phyloP scores from a whole-genome alignment of 2,329 filamentous ascomycete genomes.

The Akanthomyces uredinophilus region DNA sequence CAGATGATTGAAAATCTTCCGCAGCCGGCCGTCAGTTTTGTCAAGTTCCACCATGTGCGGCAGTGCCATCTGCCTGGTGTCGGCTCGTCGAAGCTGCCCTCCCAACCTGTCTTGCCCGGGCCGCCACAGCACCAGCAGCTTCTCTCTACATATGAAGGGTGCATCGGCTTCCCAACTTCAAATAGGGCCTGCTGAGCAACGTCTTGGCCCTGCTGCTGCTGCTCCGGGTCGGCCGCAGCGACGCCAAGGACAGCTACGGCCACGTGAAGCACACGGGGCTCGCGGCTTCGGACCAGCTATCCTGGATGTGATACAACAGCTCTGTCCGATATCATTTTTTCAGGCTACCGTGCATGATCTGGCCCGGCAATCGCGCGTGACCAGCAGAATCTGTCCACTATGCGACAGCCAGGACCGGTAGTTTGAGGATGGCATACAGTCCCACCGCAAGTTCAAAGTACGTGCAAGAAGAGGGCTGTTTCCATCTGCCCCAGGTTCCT shows the following conservation, averaged over 20 bases:
- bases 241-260: not conserved
- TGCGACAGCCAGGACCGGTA: not conserved
- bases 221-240: not conserved
- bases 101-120: not conserved
- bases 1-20: too few species aligned
- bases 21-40: too few species aligned
- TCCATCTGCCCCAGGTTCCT: too few species aligned
- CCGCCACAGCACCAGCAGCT: not conserved
- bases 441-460: not conserved
- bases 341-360: too few species aligned
- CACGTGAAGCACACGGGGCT: not conserved
- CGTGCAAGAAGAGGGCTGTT: not conserved
- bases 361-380: too few species aligned
- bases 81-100: not conserved
- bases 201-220: not conserved
- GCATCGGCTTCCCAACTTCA: not conserved
- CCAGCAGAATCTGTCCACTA: not conserved
- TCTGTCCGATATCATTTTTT: not conserved
- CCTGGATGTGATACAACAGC: not conserved
- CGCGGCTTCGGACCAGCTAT: not conserved
- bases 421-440: not conserved
- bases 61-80: not conserved
- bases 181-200: not conserved
- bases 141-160: not conserved
- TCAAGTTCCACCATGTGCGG: too few species aligned